Percentiles rank a stretch among this genome's conserved stretches.
Evolutionary conservation across 306 rosid genomes (phyloP).

Genomic region (Dryas alaskensis): DNA sequence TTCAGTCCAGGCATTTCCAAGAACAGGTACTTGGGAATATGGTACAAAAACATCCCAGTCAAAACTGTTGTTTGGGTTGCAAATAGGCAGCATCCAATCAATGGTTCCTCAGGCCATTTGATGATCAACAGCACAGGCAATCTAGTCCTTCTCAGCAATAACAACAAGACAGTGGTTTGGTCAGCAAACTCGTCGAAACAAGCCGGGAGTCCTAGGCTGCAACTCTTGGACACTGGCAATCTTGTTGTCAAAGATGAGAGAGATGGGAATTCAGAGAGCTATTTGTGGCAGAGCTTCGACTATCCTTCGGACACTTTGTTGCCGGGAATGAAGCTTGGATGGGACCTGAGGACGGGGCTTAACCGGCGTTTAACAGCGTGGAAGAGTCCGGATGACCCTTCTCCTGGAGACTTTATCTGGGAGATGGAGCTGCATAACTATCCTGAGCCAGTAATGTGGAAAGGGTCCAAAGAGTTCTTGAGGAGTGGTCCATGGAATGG

Average conservation of each 20-base stretch:
- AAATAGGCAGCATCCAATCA: slow-evolving; percentile 28
- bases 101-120: slow-evolving; percentile 30
- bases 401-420: slow-evolving; percentile 35
- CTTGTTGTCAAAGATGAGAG: slow-evolving; percentile 37
- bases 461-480: slow-evolving; percentile 11
- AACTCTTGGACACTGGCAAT: slow-evolving; percentile 50
- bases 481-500: slow-evolving; percentile 57
- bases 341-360: slow-evolving; percentile 36
- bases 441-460: slow-evolving; percentile 36
- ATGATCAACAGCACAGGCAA: slow-evolving; percentile 30
- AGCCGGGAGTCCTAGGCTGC: slow-evolving; percentile 23
- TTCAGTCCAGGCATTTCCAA: slow-evolving; percentile 36
- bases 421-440: slow-evolving; percentile 9
- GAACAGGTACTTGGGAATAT: slow-evolving; percentile 44
- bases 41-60: slow-evolving; percentile 29
- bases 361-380: slow-evolving; percentile 44
- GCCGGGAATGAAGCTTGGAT: slow-evolving; percentile 48
- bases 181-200: slow-evolving; percentile 26
- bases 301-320: slow-evolving; percentile 40
- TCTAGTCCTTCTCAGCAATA: slow-evolving; percentile 20
- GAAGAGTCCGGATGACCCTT: slow-evolving; percentile 48
- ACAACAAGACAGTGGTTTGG: slow-evolving; percentile 35
- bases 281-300: slow-evolving; percentile 49
- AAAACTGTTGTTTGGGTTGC: slow-evolving; percentile 42
- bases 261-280: slow-evolving; percentile 7